Evolutionary conservation across 2,329 filamentous ascomycete species (phyloP).

Genomic region (Chalara sp.): DNA sequence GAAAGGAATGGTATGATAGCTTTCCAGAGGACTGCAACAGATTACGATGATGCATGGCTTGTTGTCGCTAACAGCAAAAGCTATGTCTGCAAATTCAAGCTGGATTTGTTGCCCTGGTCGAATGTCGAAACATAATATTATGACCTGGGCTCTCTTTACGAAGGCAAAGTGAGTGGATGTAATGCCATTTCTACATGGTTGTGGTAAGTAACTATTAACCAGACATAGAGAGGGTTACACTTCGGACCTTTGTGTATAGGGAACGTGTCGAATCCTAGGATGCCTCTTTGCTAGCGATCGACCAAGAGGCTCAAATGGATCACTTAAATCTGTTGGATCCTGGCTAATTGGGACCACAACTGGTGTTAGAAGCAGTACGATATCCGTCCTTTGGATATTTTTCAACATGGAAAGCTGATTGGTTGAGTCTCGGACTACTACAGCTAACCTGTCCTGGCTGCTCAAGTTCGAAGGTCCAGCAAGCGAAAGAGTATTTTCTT

Average conservation of each 20-base stretch:
- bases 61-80: conserved; percentile 35
- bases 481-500: neutral
- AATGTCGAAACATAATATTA: conserved; percentile 41
- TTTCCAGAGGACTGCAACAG: conserved; percentile 39
- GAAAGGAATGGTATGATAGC: conserved; percentile 35
- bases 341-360: conserved; percentile 40
- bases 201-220: conserved; percentile 6
- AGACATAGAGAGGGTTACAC: too few species aligned
- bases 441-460: conserved; percentile 6
- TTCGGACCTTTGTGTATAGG: conserved; percentile 52
- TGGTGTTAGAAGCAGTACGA: conserved; percentile 57
- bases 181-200: conserved; percentile 32
- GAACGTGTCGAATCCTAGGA: conserved; percentile 60
- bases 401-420: conserved; percentile 41
- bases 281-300: conserved; percentile 54
- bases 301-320: conserved; percentile 69
- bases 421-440: conserved; percentile 25
- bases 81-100: conserved; percentile 39
- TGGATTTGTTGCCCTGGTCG: conserved; percentile 42
- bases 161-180: conserved; percentile 36
- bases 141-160: conserved; percentile 27
- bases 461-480: neutral
- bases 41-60: conserved; percentile 46
- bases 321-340: conserved; percentile 38
- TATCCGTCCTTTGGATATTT: conserved; percentile 40